Conservation (phyloP, 805 yeast genomes). For the Osmozyma mogii region DNA sequence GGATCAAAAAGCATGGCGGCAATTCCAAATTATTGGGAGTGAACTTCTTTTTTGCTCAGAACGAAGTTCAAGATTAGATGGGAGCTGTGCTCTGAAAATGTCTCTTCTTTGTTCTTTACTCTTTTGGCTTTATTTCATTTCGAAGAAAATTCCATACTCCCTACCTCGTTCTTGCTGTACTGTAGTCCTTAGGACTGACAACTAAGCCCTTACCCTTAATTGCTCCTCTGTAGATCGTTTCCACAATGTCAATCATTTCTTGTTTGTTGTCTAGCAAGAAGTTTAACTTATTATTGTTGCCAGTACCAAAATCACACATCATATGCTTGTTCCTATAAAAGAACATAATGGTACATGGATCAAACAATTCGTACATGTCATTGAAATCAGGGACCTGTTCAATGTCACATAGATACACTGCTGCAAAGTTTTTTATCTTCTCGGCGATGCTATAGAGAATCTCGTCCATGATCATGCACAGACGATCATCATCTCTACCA, state of each 20-base stretch:
- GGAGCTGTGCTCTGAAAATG: too few relatives aligned
- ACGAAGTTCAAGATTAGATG: conserved; percentile 20
- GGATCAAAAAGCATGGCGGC: conserved; percentile 54
- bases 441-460: conserved; percentile 71
- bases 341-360: conserved; percentile 89
- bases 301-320: conserved; percentile 99
- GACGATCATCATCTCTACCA: conserved; percentile 69
- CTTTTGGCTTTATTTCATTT: too few relatives aligned
- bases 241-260: conserved; percentile 85
- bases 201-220: conserved; percentile 89
- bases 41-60: conserved; percentile 81
- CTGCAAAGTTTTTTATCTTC: conserved; percentile 81
- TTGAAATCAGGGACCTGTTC: conserved; percentile 85
- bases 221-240: conserved; percentile 86
- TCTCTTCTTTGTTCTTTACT: too few relatives aligned
- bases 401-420: conserved; percentile 79
- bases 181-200: conserved; percentile 69
- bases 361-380: conserved; percentile 82
- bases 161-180: too few relatives aligned
- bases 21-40: conserved; percentile 57
- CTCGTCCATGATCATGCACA: conserved; percentile 90
- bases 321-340: conserved; percentile 89
- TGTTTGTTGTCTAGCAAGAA: conserved; percentile 70
- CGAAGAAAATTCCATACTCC: too few relatives aligned
- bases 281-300: conserved; percentile 90